A percentile compares a stretch with the other conserved stretches of the same genome.
phyloP scores from a whole-genome alignment of 768 basidiomycete genomes.

The Suillus luteus region DNA sequence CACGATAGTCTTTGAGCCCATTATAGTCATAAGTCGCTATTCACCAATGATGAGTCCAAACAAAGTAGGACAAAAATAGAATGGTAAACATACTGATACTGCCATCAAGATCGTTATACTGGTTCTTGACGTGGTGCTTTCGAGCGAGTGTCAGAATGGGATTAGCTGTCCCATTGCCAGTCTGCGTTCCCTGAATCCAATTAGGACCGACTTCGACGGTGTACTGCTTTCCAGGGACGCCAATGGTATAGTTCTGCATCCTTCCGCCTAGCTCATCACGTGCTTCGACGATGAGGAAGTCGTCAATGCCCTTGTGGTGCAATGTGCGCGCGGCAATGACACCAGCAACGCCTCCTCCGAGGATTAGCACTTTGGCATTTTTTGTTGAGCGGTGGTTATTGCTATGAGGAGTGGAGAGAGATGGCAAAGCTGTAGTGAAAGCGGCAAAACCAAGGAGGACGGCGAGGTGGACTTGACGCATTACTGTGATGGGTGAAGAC shows the following conservation, averaged over 20 bases:
- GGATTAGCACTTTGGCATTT: slow-evolving; percentile 49
- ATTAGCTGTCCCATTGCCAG: slow-evolving; percentile 51
- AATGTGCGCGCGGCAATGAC: slow-evolving; percentile 65
- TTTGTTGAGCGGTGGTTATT: slow-evolving; percentile 10
- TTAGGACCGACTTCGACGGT: slow-evolving; percentile 61
- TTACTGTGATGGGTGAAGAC: not conserved
- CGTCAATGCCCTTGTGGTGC: slow-evolving; percentile 51
- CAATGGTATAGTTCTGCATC: slow-evolving; percentile 51
- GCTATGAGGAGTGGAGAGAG: not conserved
- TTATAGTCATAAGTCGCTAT: slow-evolving; percentile 56
- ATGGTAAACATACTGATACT: slow-evolving; percentile 43
- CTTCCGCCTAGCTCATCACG: slow-evolving; percentile 62
- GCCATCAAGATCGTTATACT: slow-evolving; percentile 45
- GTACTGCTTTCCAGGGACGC: slow-evolving; percentile 35
- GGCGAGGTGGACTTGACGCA: not conserved
- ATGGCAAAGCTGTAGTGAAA: not conserved
- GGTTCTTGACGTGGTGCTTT: slow-evolving; percentile 53
- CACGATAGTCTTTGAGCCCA: slow-evolving; percentile 50
- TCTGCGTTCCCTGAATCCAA: slow-evolving; percentile 60
- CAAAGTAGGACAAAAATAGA: not conserved
- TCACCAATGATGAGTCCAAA: not conserved
- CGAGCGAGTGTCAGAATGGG: slow-evolving; percentile 60
- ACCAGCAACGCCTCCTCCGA: slow-evolving; percentile 69
- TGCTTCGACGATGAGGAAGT: slow-evolving; percentile 64
- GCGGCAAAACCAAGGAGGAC: slow-evolving; percentile 3